Conservation (phyloP, 2,329 filamentous ascomycete genomes). For the Clonostachys rosea region DNA sequence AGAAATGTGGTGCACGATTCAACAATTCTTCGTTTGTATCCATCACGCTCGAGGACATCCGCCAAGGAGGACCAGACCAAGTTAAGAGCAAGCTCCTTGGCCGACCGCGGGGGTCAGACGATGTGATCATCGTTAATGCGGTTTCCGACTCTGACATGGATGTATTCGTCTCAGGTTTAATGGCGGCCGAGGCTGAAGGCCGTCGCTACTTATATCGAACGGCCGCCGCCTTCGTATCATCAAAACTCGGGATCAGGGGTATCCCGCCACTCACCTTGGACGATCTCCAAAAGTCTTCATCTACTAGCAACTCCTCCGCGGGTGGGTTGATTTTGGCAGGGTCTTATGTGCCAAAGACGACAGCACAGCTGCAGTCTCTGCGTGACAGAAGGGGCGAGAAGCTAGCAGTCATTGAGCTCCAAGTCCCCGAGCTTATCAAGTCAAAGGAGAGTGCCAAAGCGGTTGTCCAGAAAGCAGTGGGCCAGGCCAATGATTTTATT, state of each 20-base stretch:
- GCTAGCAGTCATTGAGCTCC: conserved; percentile 39
- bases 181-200: conserved; percentile 21
- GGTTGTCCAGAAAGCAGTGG: conserved; percentile 20
- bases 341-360: conserved; percentile 56
- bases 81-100: conserved; percentile 15
- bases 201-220: conserved; percentile 31
- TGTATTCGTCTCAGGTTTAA: conserved; percentile 44
- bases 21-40: conserved; percentile 14
- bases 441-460: conserved; percentile 20
- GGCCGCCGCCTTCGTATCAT: conserved; percentile 35
- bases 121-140: conserved; percentile 33
- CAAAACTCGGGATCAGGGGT: conserved; percentile 43
- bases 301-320: conserved; percentile 3
- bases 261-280: conserved; percentile 43
- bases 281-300: conserved; percentile 26
- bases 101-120: conserved; percentile 20
- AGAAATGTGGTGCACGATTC: conserved; percentile 36
- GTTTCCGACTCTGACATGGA: conserved; percentile 50
- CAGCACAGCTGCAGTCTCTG: conserved; percentile 42
- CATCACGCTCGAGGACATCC: conserved; percentile 19
- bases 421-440: conserved; percentile 40
- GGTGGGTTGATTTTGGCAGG: conserved; percentile 52
- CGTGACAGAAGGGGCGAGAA: conserved; percentile 25
- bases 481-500: conserved; percentile 30
- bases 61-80: conserved; percentile 15